Conservation (phyloP, 176 grass and related monocot genomes). For the Phoenix roebelenii region DNA sequence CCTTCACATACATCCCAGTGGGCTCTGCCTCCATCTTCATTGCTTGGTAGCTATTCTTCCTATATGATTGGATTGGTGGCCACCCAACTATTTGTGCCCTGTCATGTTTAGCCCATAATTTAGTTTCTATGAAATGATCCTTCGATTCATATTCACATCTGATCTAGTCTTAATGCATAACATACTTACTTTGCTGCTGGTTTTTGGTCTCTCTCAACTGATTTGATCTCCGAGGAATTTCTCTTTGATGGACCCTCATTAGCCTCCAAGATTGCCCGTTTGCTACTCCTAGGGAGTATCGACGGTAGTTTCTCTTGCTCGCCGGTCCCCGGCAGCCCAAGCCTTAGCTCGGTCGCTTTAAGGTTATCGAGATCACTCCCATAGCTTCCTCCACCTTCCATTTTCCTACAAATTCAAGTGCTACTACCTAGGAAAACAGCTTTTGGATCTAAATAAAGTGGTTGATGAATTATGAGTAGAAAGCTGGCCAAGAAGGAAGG, state of each 20-base stretch:
- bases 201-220: background rate
- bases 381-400: too few species aligned
- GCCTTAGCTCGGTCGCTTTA: constrained; percentile 27
- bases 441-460: too few species aligned
- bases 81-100: constrained; percentile 33
- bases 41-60: constrained; percentile 24
- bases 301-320: background rate
- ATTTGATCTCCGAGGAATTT: constrained; percentile 3
- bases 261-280: too few species aligned
- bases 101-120: background rate
- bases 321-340: constrained; percentile 23
- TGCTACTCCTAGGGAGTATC: too few species aligned
- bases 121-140: too few species aligned
- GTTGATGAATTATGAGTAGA: too few species aligned
- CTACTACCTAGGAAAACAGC: too few species aligned
- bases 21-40: constrained; percentile 10
- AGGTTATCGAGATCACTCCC: too few species aligned
- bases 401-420: too few species aligned
- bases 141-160: too few species aligned
- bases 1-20: constrained; percentile 26
- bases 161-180: too few species aligned
- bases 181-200: constrained; percentile 20
- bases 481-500: too few species aligned
- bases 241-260: constrained; percentile 3
- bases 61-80: constrained; percentile 27